phyloP scores from a whole-genome alignment of 306 rosid species.

The Pyrus bretschneideri region DNA sequence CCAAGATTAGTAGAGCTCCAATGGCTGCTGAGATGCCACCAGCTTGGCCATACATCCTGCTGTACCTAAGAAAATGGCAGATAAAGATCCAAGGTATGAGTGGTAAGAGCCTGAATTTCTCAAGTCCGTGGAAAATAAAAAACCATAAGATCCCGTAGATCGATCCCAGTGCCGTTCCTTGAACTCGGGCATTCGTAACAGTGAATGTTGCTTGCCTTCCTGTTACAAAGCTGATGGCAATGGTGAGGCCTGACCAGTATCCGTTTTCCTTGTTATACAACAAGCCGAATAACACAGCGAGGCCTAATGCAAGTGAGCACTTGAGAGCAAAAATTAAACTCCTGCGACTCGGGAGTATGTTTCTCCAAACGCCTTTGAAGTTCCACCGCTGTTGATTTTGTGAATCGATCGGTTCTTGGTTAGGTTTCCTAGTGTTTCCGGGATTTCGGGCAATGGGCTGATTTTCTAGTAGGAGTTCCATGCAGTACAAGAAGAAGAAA shows the following conservation, averaged over 20 bases:
- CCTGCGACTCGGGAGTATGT: constrained; percentile 28
- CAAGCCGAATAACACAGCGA: constrained; percentile 65
- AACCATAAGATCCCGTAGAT: constrained; percentile 58
- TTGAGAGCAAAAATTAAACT: constrained; percentile 55
- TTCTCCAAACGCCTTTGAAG: constrained; percentile 15
- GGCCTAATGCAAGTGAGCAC: constrained; percentile 60
- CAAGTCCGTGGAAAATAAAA: constrained; percentile 27
- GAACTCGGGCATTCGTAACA: constrained; percentile 61
- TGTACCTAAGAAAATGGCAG: constrained; percentile 54
- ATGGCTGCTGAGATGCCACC: constrained; percentile 65
- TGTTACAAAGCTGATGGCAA: constrained; percentile 51
- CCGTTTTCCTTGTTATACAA: constrained; percentile 46
- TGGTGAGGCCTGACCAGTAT: constrained; percentile 71
- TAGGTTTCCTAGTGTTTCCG: constrained; percentile 7
- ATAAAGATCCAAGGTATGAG: constrained; percentile 66
- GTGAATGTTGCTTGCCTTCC: constrained; percentile 59
- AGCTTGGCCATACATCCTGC: constrained; percentile 76
- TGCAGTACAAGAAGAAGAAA: constrained; percentile 56
- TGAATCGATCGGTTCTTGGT: background rate
- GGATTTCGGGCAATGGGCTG: constrained; percentile 19
- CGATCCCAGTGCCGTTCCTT: constrained; percentile 78
- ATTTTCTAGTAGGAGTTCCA: constrained; percentile 43
- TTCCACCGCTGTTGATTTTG: background rate
- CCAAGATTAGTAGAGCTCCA: constrained; percentile 72
- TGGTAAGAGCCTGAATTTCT: constrained; percentile 35